phyloP scores from a whole-genome alignment of 2,329 filamentous ascomycete species.

The Aspergillus aculeatus region DNA sequence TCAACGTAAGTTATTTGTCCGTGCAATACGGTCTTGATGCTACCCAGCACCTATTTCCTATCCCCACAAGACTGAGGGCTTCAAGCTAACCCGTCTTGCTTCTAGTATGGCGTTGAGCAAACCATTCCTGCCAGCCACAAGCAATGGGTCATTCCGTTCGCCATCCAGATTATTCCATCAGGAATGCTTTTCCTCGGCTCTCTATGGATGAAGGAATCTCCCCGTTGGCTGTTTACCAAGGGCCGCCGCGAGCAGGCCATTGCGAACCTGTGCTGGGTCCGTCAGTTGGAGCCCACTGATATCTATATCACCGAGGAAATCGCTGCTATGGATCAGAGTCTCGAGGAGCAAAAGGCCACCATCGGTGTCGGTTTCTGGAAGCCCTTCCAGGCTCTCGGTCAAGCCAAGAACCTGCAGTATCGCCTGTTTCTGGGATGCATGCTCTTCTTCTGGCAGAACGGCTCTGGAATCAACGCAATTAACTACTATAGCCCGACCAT shows the following conservation, averaged over 20 bases:
- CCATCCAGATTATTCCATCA: conserved; percentile 33
- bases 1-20: conserved; percentile 30
- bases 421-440: conserved; percentile 71
- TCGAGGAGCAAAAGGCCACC: conserved; percentile 61
- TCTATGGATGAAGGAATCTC: conserved; percentile 62
- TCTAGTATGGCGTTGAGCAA: conserved; percentile 51
- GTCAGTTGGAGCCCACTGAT: conserved; percentile 39
- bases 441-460: conserved; percentile 79
- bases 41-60: background rate
- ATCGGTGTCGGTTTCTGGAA: conserved; percentile 73
- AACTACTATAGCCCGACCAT: conserved; percentile 73
- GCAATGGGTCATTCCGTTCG: conserved; percentile 37
- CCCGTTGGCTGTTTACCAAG: conserved; percentile 66
- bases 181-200: conserved; percentile 50
- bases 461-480: conserved; percentile 74
- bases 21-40: background rate
- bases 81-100: conserved; percentile 11
- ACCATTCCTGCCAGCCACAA: conserved; percentile 27
- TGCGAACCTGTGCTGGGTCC: conserved; percentile 50
- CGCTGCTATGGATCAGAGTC: conserved; percentile 65
- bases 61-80: background rate
- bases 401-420: conserved; percentile 60
- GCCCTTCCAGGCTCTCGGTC: conserved; percentile 59
- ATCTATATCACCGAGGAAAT: conserved; percentile 73
- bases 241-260: conserved; percentile 67